Evolutionary conservation across 257 asterid species (phyloP), one percentile per base, ranked within the genome.

Genomic region (Ophiorrhiza pumila): DNA sequence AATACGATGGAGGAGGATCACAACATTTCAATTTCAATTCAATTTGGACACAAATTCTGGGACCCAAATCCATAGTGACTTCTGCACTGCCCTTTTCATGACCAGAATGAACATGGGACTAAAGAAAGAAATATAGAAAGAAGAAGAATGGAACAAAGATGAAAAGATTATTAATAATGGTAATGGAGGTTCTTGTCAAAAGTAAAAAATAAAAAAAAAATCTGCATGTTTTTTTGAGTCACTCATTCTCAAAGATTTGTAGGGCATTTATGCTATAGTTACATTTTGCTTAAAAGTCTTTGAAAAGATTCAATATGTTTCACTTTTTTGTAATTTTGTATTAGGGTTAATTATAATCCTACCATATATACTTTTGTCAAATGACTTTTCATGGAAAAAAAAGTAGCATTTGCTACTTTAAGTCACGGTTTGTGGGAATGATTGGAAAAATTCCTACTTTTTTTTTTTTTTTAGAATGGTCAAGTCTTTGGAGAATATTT

Each of bases 221-320:
- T 71, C 76, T 56, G 75, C 65, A 67, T 49, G 50, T 56, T 65
- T 41, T 75, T 75, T 52, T 65, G 34, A 50, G 13, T 13, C 35
- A 57, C 56, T 68, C 71, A 52, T 72, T 59, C 73, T 47, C 65
- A 76, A 46, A 72, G 77, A 80, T 76, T 72, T 76, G 80, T 76
- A 61, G 71, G 78, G 65, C 59, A 76, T 46, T 71, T 56, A 63
- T 70, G 47, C 49, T 34, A 25, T 42, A 27, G 71, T 17, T 73
- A 64, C 78, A 5, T 58, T 67, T 60, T 58, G 72, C 64, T 66
- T 62, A 61, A 53, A 80, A 80, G 80, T 80, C 83, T 42, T 80
- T 67, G 71, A 11, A 80, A 80, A 80, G 83, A 76, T 80, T 80
- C 83, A 76, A 45, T 42, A 61, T 80, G 83, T 76, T 69, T 68